A percentile compares a stretch with the other conserved stretches of the same genome.
Conservation (phyloP, 1,284 basidiomycete genomes). For the Coniferiporia weirii region DNA sequence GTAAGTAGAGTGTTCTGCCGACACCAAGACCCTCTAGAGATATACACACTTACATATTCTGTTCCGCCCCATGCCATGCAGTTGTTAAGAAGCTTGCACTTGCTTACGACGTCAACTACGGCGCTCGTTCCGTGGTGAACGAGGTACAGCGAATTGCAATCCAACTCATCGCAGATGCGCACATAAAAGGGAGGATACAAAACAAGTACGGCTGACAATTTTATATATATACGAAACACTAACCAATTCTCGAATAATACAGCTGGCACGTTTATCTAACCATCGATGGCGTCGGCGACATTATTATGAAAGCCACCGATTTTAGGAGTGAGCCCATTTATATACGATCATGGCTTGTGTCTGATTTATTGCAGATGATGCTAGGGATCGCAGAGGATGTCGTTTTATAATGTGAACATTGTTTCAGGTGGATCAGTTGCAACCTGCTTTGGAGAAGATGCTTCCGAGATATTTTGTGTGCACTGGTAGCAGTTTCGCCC, state of each 20-base stretch:
- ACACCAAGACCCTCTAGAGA: too few relatives aligned
- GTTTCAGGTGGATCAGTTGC: too few relatives aligned
- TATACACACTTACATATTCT: neutral
- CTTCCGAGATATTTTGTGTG: too few relatives aligned
- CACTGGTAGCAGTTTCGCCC: too few relatives aligned
- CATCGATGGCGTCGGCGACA: neutral
- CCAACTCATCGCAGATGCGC: constrained; percentile 11
- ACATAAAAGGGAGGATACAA: constrained; percentile 3
- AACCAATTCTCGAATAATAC: neutral
- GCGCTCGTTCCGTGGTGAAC: constrained; percentile 11
- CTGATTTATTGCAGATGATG: neutral
- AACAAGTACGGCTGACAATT: neutral
- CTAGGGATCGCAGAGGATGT: neutral
- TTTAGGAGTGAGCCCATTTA: neutral
- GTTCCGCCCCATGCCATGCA: neutral
- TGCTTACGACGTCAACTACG: constrained; percentile 14
- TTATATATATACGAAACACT: neutral
- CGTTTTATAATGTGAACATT: neutral
- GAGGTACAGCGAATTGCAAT: constrained; percentile 13
- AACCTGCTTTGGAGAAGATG: too few relatives aligned
- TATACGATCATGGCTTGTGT: neutral
- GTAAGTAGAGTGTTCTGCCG: neutral
- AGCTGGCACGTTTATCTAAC: constrained; percentile 7
- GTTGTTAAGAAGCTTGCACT: constrained; percentile 8
- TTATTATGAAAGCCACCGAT: neutral